Conservation (phyloP, 148 eudicot genomes). For the Spergularia bocconei region DNA sequence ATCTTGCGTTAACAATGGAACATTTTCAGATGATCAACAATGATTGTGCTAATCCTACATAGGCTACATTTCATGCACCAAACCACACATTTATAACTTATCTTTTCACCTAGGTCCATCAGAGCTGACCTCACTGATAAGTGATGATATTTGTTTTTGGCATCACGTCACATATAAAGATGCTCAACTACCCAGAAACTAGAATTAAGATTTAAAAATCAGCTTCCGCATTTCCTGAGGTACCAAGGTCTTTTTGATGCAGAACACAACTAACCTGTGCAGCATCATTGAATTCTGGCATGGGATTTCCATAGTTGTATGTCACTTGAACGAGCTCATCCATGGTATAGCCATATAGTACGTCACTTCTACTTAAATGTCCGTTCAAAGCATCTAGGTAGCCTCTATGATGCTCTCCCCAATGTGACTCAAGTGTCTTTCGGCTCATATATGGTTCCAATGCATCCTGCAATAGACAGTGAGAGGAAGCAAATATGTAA, state of each 20-base stretch:
- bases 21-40: neutral
- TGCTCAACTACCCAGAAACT: slow-evolving; percentile 13
- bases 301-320: slow-evolving; percentile 87
- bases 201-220: slow-evolving; percentile 9
- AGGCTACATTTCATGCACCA: neutral
- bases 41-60: neutral
- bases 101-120: neutral
- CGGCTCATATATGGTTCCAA: slow-evolving; percentile 89
- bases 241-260: neutral
- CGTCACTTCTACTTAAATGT: slow-evolving; percentile 63
- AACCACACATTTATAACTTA: too few relatives aligned
- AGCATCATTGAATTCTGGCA: slow-evolving; percentile 82
- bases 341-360: slow-evolving; percentile 78
- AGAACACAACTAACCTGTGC: slow-evolving; percentile 65
- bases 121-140: neutral
- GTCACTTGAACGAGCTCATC: slow-evolving; percentile 84
- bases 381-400: slow-evolving; percentile 72
- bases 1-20: neutral
- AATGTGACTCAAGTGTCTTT: slow-evolving; percentile 69
- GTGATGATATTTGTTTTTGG: neutral
- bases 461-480: slow-evolving; percentile 59
- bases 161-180: neutral
- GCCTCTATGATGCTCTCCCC: slow-evolving; percentile 84
- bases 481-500: neutral
- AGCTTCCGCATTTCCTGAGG: neutral